Conservation (phyloP, 108 stramenopile genomes). For the Cylindrotheca fusiformis region DNA sequence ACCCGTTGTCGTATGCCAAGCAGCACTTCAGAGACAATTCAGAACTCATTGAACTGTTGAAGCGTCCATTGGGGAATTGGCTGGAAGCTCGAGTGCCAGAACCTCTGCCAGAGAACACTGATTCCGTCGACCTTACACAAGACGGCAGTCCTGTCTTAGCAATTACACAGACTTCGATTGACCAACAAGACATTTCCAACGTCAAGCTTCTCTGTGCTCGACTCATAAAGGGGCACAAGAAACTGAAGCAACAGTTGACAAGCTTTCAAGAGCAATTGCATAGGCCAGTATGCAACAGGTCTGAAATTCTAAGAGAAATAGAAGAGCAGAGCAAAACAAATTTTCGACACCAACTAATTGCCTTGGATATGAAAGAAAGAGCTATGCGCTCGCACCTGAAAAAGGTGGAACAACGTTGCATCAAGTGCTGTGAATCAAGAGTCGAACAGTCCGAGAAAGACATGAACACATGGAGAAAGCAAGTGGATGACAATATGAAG, state of each 20-base stretch:
- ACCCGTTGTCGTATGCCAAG: constrained; percentile 41
- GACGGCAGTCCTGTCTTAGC: neutral
- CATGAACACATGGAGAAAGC: constrained; percentile 4
- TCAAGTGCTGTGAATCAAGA: constrained; percentile 3
- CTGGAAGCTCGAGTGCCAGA: neutral
- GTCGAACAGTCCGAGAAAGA: neutral
- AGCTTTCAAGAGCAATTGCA: too few species aligned
- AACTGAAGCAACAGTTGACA: too few species aligned
- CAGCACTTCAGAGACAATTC: constrained; percentile 7
- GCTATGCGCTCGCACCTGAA: constrained; percentile 5
- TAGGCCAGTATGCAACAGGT: too few species aligned
- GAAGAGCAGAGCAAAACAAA: too few species aligned
- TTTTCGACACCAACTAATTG: constrained; percentile 24
- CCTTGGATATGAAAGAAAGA: constrained; percentile 38
- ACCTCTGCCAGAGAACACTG: neutral
- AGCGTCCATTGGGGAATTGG: constrained; percentile 30
- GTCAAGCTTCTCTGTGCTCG: constrained; percentile 31
- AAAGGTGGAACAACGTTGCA: constrained; percentile 5
- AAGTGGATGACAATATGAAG: constrained; percentile 8
- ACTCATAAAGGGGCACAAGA: constrained; percentile 22
- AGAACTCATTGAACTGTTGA: constrained; percentile 37
- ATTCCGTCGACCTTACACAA: neutral
- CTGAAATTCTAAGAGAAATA: too few species aligned
- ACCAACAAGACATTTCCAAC: constrained; percentile 34
- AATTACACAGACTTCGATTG: constrained; percentile 1